A percentile compares a stretch with the other conserved stretches of the same genome.
These are phyloP conservation scores for Ophiostoma ulmi DNA, from an alignment of 2,329 filamentous ascomycete genomes.

Conservation along the genomic window DNA sequence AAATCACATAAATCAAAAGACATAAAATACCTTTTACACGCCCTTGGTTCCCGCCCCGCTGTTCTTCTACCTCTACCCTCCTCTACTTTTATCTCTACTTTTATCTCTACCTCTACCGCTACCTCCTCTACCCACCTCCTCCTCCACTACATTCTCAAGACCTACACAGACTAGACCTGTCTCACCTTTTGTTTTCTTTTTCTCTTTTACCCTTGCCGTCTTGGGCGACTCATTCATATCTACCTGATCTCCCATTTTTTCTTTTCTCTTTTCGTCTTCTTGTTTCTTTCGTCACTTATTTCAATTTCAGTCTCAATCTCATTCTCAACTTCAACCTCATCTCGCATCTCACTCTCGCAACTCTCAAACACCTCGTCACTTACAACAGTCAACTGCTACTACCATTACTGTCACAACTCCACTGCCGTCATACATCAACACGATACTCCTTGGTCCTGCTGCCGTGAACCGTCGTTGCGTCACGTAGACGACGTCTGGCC, in stretches of 20 bases:
- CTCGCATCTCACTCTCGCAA: not conserved
- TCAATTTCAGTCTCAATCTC: not conserved
- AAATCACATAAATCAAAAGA: not conserved
- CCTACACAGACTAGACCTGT: constrained; percentile 1
- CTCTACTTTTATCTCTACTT: not conserved
- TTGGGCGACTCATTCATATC: constrained; percentile 9
- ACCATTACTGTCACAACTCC: not conserved
- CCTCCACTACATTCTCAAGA: not conserved
- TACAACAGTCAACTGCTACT: not conserved
- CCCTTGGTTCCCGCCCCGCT: constrained; percentile 10
- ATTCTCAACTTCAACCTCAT: not conserved
- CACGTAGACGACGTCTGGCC: constrained; percentile 12
- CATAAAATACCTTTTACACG: not conserved
- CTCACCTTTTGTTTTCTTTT: constrained; percentile 12
- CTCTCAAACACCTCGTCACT: not conserved
- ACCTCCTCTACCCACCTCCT: not conserved
- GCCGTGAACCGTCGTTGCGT: constrained; percentile 18
- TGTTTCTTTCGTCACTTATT: not conserved
- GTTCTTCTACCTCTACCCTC: not conserved
- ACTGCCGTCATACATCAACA: not conserved
- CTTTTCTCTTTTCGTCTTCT: constrained; percentile 12
- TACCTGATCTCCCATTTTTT: constrained; percentile 13
- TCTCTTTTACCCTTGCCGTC: not conserved
- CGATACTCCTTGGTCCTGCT: not conserved
- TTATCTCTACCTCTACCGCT: not conserved